Evolutionary conservation across 352 stramenopile species (phyloP), one percentile per base, ranked within the genome.

Genomic region (Peronosclerospora sorghi): DNA sequence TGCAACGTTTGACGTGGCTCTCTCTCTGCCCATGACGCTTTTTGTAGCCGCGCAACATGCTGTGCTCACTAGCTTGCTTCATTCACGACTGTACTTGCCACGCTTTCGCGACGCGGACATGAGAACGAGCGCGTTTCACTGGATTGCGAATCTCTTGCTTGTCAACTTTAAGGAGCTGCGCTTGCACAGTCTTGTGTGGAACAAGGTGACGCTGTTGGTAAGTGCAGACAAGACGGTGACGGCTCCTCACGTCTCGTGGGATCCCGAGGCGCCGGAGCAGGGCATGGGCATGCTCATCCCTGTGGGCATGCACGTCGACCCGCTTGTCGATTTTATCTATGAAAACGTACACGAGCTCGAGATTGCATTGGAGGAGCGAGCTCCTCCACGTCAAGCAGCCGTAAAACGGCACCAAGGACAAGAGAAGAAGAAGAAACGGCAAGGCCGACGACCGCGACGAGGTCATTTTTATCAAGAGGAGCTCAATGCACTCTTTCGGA

Each of bases 121-220:
- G 52, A 77, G 69, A 29, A 63, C 63, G 24, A 65, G 57, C 34
- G 73, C 73, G 24, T 91, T 85, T 45, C 66, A 73, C 40, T 88
- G 79, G 75, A 65, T 91, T 29, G 79, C 73, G 13, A 84, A 85
- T 44, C 52, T 82, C 4, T 46, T 91, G n/a, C 63, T 91, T 2
- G 54, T 79, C 32, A 75, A 91, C 49, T 91, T 91, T 51, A 84
- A 85, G 71, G 75, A 88, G 35, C 48, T 91, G 30, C 65, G 73
- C 35, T 54, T 91, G 13, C 73, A 86, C 51, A 74, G 66, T 40
- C 68, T 87, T 21, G 73, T 91, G 45, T 91, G 75, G 79, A 91
- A 91, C 59, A 86, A 86, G 43, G 58, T 88, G 18, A 69, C 76
- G 48, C 59, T 91, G 13, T 56, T 88, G 8, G 43, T 88, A 17